These are phyloP conservation scores for Beverwykella pulmonaria DNA, from an alignment of 495 filamentous ascomycete genomes.

Conservation along the genomic window DNA sequence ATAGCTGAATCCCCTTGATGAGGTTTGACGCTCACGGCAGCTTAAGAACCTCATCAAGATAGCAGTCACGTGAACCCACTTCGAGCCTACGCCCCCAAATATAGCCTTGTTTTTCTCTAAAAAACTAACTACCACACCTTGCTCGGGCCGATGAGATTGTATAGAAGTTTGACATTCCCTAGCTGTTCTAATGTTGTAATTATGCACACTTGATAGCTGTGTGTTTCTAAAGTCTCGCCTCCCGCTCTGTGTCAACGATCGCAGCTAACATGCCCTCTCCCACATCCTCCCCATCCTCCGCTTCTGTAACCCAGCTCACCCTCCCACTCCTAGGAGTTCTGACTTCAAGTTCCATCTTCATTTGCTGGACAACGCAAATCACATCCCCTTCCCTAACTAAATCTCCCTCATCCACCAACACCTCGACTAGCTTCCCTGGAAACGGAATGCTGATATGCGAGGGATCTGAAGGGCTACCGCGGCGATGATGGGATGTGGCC, in stretches of 20 bases:
- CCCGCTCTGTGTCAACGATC: slow-evolving; percentile 50
- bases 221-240: slow-evolving; percentile 20
- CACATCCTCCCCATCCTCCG: slow-evolving; percentile 63
- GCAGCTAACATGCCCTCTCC: slow-evolving; percentile 60
- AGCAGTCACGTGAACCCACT: no score
- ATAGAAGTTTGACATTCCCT: no score
- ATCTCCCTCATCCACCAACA: slow-evolving; percentile 59
- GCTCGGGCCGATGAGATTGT: no score
- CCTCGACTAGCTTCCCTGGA: slow-evolving; percentile 61
- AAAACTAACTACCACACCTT: no score
- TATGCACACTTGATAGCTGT: no score
- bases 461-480: slow-evolving; percentile 55
- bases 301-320: slow-evolving; percentile 59
- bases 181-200: no score
- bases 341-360: slow-evolving; percentile 71
- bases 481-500: slow-evolving; percentile 53
- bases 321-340: slow-evolving; percentile 53
- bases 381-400: slow-evolving; percentile 56
- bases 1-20: no score
- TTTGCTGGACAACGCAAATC: slow-evolving; percentile 65
- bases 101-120: no score
- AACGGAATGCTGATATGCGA: slow-evolving; percentile 62
- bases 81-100: no score
- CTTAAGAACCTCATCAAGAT: no score
- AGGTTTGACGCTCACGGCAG: no score